A percentile compares a stretch with the other conserved stretches of the same genome.
Evolutionary conservation across 805 yeast species (phyloP).

Genomic region (Pichia gijzeniarum): DNA sequence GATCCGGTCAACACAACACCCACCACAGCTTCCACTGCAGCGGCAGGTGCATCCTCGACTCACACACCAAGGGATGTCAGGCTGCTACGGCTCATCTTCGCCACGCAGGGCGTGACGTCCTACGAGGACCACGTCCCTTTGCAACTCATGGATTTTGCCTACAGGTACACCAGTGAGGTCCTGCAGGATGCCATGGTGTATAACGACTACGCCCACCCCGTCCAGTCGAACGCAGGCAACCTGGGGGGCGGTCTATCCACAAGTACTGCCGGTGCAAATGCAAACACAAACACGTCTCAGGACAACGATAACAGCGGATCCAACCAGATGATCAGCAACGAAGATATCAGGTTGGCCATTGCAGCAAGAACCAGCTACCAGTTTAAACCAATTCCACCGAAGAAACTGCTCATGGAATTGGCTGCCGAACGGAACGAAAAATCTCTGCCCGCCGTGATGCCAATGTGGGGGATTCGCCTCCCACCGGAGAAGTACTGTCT

Average conservation of each 20-base stretch:
- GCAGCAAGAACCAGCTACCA: conserved; percentile 94
- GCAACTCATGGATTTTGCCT: conserved; percentile 95
- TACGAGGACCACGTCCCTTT: conserved; percentile 95
- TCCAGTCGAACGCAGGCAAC: conserved; percentile 34
- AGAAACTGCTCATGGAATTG: conserved; percentile 80
- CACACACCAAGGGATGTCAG: conserved; percentile 79
- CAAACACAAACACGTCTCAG: conserved; percentile 14
- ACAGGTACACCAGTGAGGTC: conserved; percentile 77
- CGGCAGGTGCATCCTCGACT: neutral
- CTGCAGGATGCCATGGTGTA: conserved; percentile 85
- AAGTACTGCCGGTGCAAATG: neutral
- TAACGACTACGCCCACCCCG: conserved; percentile 67
- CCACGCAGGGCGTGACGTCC: conserved; percentile 85
- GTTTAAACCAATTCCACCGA: conserved; percentile 93
- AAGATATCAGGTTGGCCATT: conserved; percentile 86
- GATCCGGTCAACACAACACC: neutral
- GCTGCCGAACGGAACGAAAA: conserved; percentile 90
- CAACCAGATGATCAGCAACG: conserved; percentile 51
- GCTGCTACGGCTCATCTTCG: conserved; percentile 80
- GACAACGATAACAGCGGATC: neutral
- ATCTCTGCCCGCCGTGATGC: conserved; percentile 85
- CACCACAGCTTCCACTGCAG: neutral
- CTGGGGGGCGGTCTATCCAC: conserved; percentile 20
- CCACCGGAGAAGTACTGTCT: conserved; percentile 98
- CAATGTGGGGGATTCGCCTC: conserved; percentile 83